Evolutionary conservation across 805 yeast species (phyloP), one percentile per base, ranked within the genome.

Genomic region (Lipomyces yamanashiensis): DNA sequence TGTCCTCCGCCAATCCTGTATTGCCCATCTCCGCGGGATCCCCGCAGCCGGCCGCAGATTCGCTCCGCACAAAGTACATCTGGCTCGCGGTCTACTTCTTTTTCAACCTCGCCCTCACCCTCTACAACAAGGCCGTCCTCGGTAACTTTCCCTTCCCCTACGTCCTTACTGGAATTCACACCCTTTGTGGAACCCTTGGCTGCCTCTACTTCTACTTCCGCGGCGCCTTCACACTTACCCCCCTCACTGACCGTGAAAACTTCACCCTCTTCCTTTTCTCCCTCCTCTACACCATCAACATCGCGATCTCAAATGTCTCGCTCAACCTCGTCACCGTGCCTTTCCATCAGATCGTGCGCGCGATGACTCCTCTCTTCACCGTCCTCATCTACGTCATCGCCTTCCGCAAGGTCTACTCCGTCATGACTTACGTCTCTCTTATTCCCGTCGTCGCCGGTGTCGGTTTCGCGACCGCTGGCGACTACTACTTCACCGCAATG

Each of bases 61-160:
- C 69, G 53, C 69, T 66, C 21, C 62, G 65, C 43, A 67, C 64
- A 13, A 63, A 62, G 52, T 66, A 57, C 59, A 55, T 56, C n/a
- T 73, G 73, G 73, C 61, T 71, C 54, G 69, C 72, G 21, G 54
- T 71, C 37, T 71, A 71, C 61, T 71, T 71, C 58, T 68, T 71
- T 59, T 68, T 71, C 71, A 71, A 71, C 62, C 73, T 71, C 51
- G 72, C 70, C 13, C 66, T 71, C 43, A 71, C 73, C 36, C 49
- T 71, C 57, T 71, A 68, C 66, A 71, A 71, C 61, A 71, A 71
- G 61, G 70, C 72, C 48, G 73, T 71, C 13, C 71, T 71, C 43
- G 73, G 72, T 21, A 67, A 69, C 48, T 71, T 71, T 63, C 73
- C 73, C 23, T 71, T 69, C 65, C 73, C 73, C 34, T 71, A 70